phyloP scores from a whole-genome alignment of 768 basidiomycete species.

The Termitomyces sp. region DNA sequence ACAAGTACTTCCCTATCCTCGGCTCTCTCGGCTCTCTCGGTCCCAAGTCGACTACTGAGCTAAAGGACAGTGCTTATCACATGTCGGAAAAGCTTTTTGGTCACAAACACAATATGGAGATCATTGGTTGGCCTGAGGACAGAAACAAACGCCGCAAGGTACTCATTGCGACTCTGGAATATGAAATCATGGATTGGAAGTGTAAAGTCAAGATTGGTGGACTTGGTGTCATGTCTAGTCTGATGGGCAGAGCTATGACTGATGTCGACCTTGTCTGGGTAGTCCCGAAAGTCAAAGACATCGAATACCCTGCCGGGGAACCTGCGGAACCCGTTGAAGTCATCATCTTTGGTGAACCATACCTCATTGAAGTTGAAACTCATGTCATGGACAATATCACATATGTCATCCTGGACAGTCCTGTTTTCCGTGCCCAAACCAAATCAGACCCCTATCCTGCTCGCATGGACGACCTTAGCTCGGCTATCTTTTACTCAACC shows the following conservation, averaged over 20 bases:
- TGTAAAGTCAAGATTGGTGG: conserved; percentile 97
- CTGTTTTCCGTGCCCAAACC: conserved; percentile 95
- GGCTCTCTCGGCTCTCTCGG: conserved; percentile 56
- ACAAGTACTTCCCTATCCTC: conserved; percentile 86
- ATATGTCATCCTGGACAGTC: conserved; percentile 88
- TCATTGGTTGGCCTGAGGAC: conserved; percentile 97
- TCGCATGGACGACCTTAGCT: conserved; percentile 95
- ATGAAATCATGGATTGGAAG: conserved; percentile 97
- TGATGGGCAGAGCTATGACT: conserved; percentile 98
- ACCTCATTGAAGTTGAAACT: conserved; percentile 93
- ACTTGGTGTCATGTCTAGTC: conserved; percentile 93
- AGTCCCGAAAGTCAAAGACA: conserved; percentile 88
- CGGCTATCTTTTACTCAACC: conserved; percentile 96
- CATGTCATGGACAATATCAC: conserved; percentile 94
- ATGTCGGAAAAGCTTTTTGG: conserved; percentile 73
- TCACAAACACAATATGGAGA: conserved; percentile 55
- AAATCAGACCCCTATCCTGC: conserved; percentile 95
- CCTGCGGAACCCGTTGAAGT: conserved; percentile 93
- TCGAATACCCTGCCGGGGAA: conserved; percentile 90
- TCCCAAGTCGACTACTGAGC: conserved; percentile 62
- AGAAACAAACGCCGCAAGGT: conserved; percentile 88
- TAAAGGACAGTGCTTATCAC: conserved; percentile 53
- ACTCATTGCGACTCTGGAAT: conserved; percentile 88
- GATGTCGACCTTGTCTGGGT: conserved; percentile 96
- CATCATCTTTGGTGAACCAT: conserved; percentile 92